Evolutionary conservation across 2,329 filamentous ascomycete genomes (phyloP).

Genomic region (Aureobasidium zeae): DNA sequence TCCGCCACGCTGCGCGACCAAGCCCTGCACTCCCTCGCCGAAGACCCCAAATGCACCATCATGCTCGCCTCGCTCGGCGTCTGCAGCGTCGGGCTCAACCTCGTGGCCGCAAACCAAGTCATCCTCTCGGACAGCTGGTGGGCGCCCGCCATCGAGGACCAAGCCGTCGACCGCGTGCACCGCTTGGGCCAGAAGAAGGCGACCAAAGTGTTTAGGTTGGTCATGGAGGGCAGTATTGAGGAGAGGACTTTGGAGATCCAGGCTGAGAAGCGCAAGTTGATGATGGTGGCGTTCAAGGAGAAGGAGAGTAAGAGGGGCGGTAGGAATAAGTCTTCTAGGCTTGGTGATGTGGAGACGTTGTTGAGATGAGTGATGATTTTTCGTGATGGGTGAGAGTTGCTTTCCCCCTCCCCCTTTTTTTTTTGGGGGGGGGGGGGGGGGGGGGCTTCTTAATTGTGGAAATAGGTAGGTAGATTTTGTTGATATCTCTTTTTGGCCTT

Average conservation of each 20-base stretch:
- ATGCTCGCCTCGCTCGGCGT: slow-evolving; percentile 75
- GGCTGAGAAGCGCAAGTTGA: slow-evolving; percentile 66
- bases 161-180: slow-evolving; percentile 82
- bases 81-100: slow-evolving; percentile 76
- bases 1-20: slow-evolving; percentile 58
- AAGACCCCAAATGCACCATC: slow-evolving; percentile 58
- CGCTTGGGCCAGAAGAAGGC: slow-evolving; percentile 71
- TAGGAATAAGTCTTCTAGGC: slow-evolving; percentile 42
- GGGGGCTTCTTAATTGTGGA: no score
- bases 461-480: no score
- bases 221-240: slow-evolving; percentile 74
- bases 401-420: no score
- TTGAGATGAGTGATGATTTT: slow-evolving; percentile 19
- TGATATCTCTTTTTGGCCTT: no score
- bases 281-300: slow-evolving; percentile 71
- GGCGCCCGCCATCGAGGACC: slow-evolving; percentile 87
- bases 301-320: slow-evolving; percentile 45
- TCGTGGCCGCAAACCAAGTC: slow-evolving; percentile 78
- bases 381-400: no score
- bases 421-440: no score
- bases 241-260: slow-evolving; percentile 73
- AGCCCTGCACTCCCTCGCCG: slow-evolving; percentile 58
- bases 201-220: slow-evolving; percentile 69
- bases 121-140: slow-evolving; percentile 82
- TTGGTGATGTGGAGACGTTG: slow-evolving; percentile 37